phyloP scores from a whole-genome alignment of 306 rosid genomes.

The Glycyrrhiza uralensis region DNA sequence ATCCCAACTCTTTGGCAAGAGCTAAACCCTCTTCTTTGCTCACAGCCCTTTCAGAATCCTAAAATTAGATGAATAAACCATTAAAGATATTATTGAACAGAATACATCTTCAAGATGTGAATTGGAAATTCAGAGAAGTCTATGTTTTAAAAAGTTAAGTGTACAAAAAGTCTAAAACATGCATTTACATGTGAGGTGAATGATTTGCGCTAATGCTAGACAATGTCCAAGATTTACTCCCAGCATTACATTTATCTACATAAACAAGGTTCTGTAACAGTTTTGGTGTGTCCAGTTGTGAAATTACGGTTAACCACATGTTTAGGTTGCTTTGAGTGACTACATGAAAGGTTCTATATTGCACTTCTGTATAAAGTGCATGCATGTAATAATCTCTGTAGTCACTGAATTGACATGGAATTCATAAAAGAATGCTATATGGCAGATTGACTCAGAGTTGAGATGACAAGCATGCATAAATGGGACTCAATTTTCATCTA shows the following conservation, averaged over 20 bases:
- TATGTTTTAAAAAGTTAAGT: neutral
- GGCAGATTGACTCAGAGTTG: neutral
- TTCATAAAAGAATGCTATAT: neutral
- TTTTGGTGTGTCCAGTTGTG: neutral
- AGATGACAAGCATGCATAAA: neutral
- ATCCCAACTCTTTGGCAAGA: slow-evolving; percentile 82
- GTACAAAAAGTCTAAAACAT: too few relatives aligned
- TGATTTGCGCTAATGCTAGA: neutral
- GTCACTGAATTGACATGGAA: neutral
- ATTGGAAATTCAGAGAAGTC: neutral
- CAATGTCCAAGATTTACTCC: neutral
- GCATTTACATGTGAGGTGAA: neutral
- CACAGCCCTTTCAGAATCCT: slow-evolving; percentile 90
- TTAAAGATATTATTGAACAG: neutral
- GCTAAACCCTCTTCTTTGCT: slow-evolving; percentile 86
- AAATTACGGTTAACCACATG: neutral
- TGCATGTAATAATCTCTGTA: neutral
- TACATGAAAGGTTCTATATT: neutral
- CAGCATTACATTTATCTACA: neutral
- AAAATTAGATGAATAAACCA: neutral
- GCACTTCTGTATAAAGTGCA: neutral
- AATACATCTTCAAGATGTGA: neutral
- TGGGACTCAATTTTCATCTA: neutral
- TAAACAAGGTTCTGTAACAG: neutral
- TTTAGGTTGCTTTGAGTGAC: neutral